Evolutionary conservation across 306 rosid genomes (phyloP), one percentile per base, ranked within the genome.

Genomic region (Rubus idaeus): DNA sequence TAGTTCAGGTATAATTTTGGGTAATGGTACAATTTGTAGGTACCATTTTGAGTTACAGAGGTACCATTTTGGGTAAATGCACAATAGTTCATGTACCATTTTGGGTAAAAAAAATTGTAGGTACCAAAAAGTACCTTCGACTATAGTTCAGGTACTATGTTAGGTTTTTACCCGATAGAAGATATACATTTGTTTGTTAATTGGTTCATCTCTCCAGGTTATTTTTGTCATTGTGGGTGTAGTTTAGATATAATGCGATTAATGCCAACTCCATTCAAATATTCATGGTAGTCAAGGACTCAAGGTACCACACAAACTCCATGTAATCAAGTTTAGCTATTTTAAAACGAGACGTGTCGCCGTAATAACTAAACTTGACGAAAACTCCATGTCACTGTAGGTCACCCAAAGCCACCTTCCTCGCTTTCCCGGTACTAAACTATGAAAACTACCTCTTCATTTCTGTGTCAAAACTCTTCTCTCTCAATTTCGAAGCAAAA

Each of bases 391-490:
- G 51, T 7, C 5, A 35, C 4, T 9, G 1, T 0, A 0, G 68
- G 71, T 49, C 8, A 49, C n/a, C 65, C 10, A 44, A 26, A 68
- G 37, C 67, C 57, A 4, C 70, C 45, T 10, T 56, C 14, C 8
- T 18, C 57, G 39, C 5, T 60, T 68, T 65, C 51, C 9, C 41
- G 72, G 80, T 67, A 62, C 75, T 51, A 80, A 84, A 78, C 85
- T 78, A 84, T 81, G 83, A 77, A 77, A 83, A 71, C 35, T 30
- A 55, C 88, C 75, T 74, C 73, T 17, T 4, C 39, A 35, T 53
- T 74, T 63, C 39, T 45, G 13, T 39, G 12, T n/a, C 67, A 47
- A 66, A 74, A n/a, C 11, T 42, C 58, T 75, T 70, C 64, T 75
- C 30, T 66, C 2, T 14, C 4, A 20, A 8, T 53, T 58, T 55